Percentiles rank a stretch among this genome's conserved stretches.
Conservation (phyloP, 2,329 filamentous ascomycete species). For the Tolypocladium ovalisporum region DNA sequence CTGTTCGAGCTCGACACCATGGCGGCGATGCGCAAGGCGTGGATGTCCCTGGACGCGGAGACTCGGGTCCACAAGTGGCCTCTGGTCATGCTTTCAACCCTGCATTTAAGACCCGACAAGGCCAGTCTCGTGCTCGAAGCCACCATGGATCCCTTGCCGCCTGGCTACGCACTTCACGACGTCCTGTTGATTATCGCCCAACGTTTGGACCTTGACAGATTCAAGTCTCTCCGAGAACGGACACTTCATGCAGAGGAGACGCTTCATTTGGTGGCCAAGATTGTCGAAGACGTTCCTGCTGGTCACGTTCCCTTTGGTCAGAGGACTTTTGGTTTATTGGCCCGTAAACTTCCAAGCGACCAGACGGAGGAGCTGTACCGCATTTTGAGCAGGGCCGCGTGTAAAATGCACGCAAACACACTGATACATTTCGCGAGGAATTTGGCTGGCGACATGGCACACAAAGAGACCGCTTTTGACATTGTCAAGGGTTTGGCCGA, state of each 20-base stretch:
- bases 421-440: conserved; percentile 34
- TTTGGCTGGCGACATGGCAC: conserved; percentile 26
- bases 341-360: conserved; percentile 15
- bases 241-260: conserved; percentile 16
- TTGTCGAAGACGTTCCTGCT: conserved; percentile 16
- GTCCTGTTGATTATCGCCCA: conserved; percentile 19
- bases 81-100: conserved; percentile 22
- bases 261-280: conserved; percentile 15
- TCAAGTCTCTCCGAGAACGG: conserved; percentile 10
- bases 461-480: conserved; percentile 32
- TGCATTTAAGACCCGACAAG: conserved; percentile 20
- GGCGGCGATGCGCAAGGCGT: conserved; percentile 20
- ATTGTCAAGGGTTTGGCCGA: conserved; percentile 27
- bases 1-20: conserved; percentile 18
- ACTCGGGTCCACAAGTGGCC: conserved; percentile 19
- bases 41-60: conserved; percentile 17
- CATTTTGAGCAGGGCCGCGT: conserved; percentile 16
- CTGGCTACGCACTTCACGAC: conserved; percentile 27
- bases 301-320: conserved; percentile 25
- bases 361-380: conserved; percentile 24
- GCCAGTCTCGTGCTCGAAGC: conserved; percentile 22
- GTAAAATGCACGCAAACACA: conserved; percentile 29
- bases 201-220: conserved; percentile 7
- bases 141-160: conserved; percentile 23
- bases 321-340: conserved; percentile 22